These are phyloP conservation scores for Aspergillus quadrilineatus DNA, from an alignment of 2,329 filamentous ascomycete genomes.

Conservation along the genomic window DNA sequence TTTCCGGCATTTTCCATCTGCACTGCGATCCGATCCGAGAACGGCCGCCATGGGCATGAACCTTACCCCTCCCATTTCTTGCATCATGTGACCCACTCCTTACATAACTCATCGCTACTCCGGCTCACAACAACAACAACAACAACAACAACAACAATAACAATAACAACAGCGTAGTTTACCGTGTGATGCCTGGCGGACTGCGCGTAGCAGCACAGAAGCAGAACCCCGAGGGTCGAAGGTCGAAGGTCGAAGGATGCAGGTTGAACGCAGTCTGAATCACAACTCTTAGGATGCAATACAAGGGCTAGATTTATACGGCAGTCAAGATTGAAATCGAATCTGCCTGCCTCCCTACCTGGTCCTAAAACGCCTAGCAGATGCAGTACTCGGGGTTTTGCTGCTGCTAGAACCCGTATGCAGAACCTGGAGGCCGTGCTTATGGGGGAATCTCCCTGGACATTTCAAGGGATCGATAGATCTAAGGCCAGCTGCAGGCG, in stretches of 20 bases:
- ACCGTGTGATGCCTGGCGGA: neutral
- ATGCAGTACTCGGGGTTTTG: neutral
- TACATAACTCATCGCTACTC: neutral
- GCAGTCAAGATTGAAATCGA: neutral
- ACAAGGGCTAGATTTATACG: neutral
- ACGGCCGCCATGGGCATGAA: neutral
- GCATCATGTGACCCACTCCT: neutral
- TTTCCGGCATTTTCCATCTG: neutral
- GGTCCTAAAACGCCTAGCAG: neutral
- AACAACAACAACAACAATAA: too few species aligned
- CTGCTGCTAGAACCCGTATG: slow-evolving; percentile 5
- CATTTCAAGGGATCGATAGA: neutral
- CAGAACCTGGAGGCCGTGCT: neutral
- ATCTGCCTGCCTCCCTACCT: neutral
- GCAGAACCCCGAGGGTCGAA: neutral
- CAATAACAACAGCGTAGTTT: neutral
- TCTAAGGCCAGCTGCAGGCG: neutral
- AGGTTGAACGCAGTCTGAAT: neutral
- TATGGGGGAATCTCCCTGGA: neutral
- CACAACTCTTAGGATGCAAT: neutral
- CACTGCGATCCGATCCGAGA: neutral
- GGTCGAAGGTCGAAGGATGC: too few species aligned
- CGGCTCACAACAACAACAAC: too few species aligned
- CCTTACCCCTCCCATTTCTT: neutral
- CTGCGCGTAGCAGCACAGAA: neutral